Percentiles rank a stretch among this genome's conserved stretches.
These are phyloP conservation scores for Calonectria hawksworthii DNA, from an alignment of 2,329 filamentous ascomycete genomes.

Conservation along the genomic window DNA sequence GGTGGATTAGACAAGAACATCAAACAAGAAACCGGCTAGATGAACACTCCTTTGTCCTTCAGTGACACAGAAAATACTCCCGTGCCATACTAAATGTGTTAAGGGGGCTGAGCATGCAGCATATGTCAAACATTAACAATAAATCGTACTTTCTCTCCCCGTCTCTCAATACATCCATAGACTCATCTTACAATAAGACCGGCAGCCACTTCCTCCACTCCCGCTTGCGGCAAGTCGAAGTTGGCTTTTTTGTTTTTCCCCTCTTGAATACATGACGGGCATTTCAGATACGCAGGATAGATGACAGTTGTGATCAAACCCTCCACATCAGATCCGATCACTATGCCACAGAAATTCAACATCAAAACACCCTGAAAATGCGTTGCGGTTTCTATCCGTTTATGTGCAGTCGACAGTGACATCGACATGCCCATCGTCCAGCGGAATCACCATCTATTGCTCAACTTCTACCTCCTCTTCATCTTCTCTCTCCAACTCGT, in stretches of 20 bases:
- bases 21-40: neutral
- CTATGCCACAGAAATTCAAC: slow-evolving; percentile 44
- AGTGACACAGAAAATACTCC: neutral
- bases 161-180: slow-evolving; percentile 20
- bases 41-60: neutral
- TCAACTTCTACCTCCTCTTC: slow-evolving; percentile 64
- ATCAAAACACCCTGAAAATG: slow-evolving; percentile 48
- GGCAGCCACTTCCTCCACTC: slow-evolving; percentile 29
- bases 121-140: slow-evolving; percentile 26
- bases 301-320: slow-evolving; percentile 30
- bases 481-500: slow-evolving; percentile 65
- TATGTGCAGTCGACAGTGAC: slow-evolving; percentile 40
- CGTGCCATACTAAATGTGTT: neutral
- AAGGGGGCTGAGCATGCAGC: neutral
- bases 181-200: slow-evolving; percentile 44
- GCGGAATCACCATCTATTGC: slow-evolving; percentile 45
- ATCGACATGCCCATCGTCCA: slow-evolving; percentile 28
- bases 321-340: slow-evolving; percentile 43
- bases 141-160: slow-evolving; percentile 18
- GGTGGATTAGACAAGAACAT: neutral
- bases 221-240: slow-evolving; percentile 36
- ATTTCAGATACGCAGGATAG: slow-evolving; percentile 40
- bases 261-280: slow-evolving; percentile 43
- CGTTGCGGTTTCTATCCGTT: slow-evolving; percentile 46
- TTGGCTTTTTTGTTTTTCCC: slow-evolving; percentile 28